These are phyloP conservation scores for Firmiana major DNA, from an alignment of 345 rosid genomes.

Conservation along the genomic window DNA sequence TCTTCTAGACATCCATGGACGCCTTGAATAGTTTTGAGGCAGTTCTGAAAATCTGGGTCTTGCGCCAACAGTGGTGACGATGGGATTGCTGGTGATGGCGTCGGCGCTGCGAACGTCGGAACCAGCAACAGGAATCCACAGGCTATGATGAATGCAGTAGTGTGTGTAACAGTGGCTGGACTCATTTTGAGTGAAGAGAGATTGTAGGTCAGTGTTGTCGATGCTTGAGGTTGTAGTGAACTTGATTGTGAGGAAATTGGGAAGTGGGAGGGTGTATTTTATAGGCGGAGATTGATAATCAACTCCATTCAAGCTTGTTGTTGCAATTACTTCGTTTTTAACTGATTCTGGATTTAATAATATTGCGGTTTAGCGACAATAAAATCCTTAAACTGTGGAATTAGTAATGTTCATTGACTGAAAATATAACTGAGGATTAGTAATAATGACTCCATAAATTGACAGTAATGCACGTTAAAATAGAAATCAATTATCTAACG, in stretches of 20 bases:
- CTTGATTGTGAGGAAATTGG: not conserved
- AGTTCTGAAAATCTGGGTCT: not conserved
- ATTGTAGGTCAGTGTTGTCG: not conserved
- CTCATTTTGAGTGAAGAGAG: not conserved
- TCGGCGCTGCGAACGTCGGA: not conserved
- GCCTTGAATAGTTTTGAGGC: not conserved
- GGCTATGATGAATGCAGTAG: not conserved
- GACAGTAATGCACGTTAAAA: not conserved
- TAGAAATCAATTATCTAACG: too few species aligned
- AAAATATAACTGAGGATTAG: not conserved
- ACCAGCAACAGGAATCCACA: not conserved
- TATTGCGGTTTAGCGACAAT: not conserved
- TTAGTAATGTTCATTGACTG: not conserved
- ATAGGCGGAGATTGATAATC: not conserved
- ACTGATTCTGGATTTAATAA: not conserved
- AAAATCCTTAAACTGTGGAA: not conserved
- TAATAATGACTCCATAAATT: not conserved
- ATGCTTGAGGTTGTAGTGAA: not conserved
- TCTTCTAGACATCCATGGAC: not conserved
- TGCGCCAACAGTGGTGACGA: not conserved
- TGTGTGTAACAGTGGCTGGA: not conserved
- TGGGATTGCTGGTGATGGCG: not conserved
- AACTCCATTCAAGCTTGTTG: not conserved
- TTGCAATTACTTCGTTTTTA: not conserved
- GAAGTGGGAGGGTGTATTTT: not conserved